A percentile compares a stretch with the other conserved stretches of the same genome.
phyloP scores from a whole-genome alignment of 2,329 filamentous ascomycete genomes.

The Falciphora oryzae region DNA sequence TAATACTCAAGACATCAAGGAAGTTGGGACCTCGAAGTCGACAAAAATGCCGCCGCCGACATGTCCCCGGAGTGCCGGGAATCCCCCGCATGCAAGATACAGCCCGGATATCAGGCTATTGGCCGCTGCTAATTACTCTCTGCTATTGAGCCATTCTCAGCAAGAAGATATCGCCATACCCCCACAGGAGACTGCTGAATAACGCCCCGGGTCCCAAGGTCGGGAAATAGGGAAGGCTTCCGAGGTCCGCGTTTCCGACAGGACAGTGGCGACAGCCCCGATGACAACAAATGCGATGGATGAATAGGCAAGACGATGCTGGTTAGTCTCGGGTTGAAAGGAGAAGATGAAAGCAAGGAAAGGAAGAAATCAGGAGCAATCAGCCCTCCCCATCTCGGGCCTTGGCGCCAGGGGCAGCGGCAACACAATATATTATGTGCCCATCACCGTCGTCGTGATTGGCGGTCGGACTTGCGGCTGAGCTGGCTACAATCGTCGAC shows the following conservation, averaged over 20 bases:
- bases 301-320: neutral
- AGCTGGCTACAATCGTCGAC: too few species aligned
- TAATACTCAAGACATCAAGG: neutral
- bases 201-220: too few species aligned
- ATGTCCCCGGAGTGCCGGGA: too few species aligned
- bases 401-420: neutral
- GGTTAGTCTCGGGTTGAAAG: too few species aligned
- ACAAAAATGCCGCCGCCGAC: neutral
- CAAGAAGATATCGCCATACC: neutral
- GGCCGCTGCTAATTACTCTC: neutral
- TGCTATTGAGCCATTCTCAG: too few species aligned
- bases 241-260: neutral
- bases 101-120: slow-evolving; percentile 1
- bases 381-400: neutral
- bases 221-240: neutral
- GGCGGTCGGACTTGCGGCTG: too few species aligned
- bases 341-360: neutral
- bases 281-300: neutral
- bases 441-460: neutral
- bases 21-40: neutral
- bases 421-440: neutral
- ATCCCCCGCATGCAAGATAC: neutral
- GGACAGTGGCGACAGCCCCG: too few species aligned
- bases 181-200: too few species aligned
- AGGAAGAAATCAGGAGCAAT: neutral